These are phyloP conservation scores for Colletotrichum ledebouriae DNA, from an alignment of 2,329 filamentous ascomycete genomes.

Conservation along the genomic window DNA sequence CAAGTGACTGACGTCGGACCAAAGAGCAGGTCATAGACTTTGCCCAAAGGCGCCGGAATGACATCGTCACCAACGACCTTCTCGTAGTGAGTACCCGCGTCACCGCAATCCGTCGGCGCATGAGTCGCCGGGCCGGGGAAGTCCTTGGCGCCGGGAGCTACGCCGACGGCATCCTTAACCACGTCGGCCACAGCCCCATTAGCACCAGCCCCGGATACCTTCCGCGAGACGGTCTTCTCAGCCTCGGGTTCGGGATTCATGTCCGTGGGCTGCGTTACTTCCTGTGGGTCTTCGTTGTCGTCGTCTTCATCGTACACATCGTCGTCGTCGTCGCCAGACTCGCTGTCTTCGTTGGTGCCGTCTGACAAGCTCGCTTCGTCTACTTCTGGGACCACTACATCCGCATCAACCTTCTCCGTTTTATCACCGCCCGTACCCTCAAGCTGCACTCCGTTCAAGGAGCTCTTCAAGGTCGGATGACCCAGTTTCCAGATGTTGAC, in stretches of 20 bases:
- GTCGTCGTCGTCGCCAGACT: constrained; percentile 71
- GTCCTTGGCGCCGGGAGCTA: constrained; percentile 65
- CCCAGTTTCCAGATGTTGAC: constrained; percentile 99
- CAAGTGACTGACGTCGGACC: constrained; percentile 83
- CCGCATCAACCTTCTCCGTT: constrained; percentile 82
- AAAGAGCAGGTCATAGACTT: constrained; percentile 90
- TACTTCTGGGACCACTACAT: constrained; percentile 48
- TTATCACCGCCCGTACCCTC: constrained; percentile 89
- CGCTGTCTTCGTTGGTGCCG: constrained; percentile 72
- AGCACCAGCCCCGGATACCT: constrained; percentile 73
- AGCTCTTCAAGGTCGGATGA: constrained; percentile 91
- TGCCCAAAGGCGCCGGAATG: constrained; percentile 88
- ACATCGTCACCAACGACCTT: constrained; percentile 87
- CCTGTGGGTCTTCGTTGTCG: constrained; percentile 74
- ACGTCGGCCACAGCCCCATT: constrained; percentile 65
- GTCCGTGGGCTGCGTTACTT: constrained; percentile 56
- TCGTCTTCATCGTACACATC: constrained; percentile 86
- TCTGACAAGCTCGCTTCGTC: constrained; percentile 64
- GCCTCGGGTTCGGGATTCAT: constrained; percentile 62
- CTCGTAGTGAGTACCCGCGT: constrained; percentile 84
- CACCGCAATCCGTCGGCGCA: constrained; percentile 86
- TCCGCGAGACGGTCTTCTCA: constrained; percentile 77
- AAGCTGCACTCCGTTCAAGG: constrained; percentile 87
- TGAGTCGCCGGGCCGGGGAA: constrained; percentile 90
- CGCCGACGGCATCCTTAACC: constrained; percentile 60